Evolutionary conservation across 2,329 filamentous ascomycete genomes (phyloP).

Genomic region (Monilinia laxa): DNA sequence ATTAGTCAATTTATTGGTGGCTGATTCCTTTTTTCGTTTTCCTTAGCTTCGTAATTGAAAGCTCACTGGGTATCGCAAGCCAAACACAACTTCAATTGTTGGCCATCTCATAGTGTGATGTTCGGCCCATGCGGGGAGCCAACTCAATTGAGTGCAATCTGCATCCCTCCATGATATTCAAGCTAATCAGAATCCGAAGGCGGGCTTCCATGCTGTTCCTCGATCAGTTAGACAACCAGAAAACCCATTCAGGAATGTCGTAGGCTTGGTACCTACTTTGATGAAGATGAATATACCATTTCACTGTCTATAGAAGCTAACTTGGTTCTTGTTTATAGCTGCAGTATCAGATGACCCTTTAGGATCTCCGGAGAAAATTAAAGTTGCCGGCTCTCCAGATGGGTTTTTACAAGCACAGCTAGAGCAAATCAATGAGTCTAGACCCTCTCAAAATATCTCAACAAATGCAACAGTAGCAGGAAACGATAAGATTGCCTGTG

Average conservation of each 20-base stretch:
- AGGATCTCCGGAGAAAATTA: not conserved
- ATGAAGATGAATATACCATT: too few relatives aligned
- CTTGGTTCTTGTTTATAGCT: not conserved
- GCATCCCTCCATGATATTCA: not conserved
- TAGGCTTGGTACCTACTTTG: not conserved
- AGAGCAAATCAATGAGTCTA: not conserved
- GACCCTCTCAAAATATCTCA: not conserved
- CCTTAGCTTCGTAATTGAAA: not conserved
- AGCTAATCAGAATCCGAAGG: not conserved
- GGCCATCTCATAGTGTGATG: not conserved
- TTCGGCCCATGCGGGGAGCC: not conserved
- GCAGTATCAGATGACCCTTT: not conserved
- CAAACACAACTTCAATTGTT: not conserved
- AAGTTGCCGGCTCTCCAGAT: conserved; percentile 38
- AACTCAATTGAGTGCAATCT: not conserved
- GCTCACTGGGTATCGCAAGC: not conserved
- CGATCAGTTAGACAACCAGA: not conserved
- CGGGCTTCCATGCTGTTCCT: not conserved
- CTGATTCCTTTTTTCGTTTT: not conserved
- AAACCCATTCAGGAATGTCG: not conserved
- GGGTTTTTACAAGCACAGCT: conserved; percentile 30
- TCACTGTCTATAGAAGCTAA: not conserved
- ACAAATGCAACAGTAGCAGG: conserved; percentile 40
- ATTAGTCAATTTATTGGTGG: not conserved
- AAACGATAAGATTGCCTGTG: conserved; percentile 37